Percentiles rank a stretch among this genome's conserved stretches.
phyloP scores from a whole-genome alignment of 78 protist genomes.

The Chrysochromulina parva region DNA sequence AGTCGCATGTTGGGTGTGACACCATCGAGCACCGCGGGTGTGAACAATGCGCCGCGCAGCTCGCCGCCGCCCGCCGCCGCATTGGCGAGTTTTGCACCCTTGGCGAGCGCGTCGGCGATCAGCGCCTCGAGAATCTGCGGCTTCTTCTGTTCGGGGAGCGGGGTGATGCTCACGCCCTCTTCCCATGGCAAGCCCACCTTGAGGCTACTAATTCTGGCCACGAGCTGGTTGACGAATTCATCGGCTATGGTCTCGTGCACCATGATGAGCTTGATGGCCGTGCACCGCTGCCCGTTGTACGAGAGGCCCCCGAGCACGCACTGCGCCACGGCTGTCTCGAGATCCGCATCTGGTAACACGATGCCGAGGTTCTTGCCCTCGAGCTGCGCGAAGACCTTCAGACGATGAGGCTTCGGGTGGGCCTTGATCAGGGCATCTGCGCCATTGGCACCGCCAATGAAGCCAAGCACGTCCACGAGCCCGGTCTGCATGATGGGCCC shows the following conservation, averaged over 20 bases:
- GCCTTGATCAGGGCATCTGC: not conserved
- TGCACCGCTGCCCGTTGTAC: constrained; percentile 52
- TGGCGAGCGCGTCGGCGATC: constrained; percentile 16
- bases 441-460: constrained; percentile 50
- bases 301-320: constrained; percentile 41
- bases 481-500: constrained; percentile 50
- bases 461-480: constrained; percentile 43
- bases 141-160: constrained; percentile 53
- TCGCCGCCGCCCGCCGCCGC: not conserved
- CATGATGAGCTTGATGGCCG: not conserved
- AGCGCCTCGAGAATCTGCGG: not conserved
- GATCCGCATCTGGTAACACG: constrained; percentile 26
- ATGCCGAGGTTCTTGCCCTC: constrained; percentile 32
- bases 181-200: constrained; percentile 56
- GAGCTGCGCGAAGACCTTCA: constrained; percentile 22
- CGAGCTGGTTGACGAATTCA: not conserved
- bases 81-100: constrained; percentile 42
- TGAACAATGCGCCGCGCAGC: not conserved
- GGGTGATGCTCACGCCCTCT: constrained; percentile 42
- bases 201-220: constrained; percentile 11
- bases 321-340: constrained; percentile 42
- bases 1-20: constrained; percentile 23
- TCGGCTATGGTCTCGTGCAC: not conserved
- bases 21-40: constrained; percentile 12
- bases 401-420: constrained; percentile 42